Base-by-base conservation (phyloP, 495 filamentous ascomycete genomes). In the Trichoderma parareesei region DNA sequence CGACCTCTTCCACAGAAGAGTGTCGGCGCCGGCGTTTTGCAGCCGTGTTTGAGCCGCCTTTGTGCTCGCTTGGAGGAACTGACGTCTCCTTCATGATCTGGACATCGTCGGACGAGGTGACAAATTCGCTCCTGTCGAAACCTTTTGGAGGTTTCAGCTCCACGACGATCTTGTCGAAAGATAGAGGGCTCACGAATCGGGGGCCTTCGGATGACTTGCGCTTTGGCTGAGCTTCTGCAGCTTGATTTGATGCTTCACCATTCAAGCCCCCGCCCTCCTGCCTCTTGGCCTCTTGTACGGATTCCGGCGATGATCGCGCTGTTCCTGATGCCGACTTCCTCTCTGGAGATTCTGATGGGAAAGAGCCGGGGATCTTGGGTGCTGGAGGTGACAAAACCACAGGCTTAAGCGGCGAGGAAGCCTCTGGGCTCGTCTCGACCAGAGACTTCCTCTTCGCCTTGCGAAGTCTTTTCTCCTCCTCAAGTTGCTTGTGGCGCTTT, bases 391-490 rank as follows among this genome's bases (percentile, higher is more conserved):
- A 35, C 4, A n/a, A 33, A 13, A 9, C 53, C 20, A 57, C 53
- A 11, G 27, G 53, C 11, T 37, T 37, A 16, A 35, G 20, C 8
- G 53, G 53, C 2, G 53, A 37, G 33, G 53, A 57, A 14, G 8
- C 11, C 10, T 27, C 38, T 27, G 7, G 18, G 37, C 16, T 62
- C 4, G 60, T 20, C 42, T 20, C 41, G 16, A 38, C 38, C 5
- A 41, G 41, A 7, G 63, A 59, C 11, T 33, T 63, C 20, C 18
- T 43, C 38, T 35, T 64, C 53, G 35, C 38, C 41, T 35, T 42
- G 35, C n/a, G 20, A 42, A 27, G 60, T 38, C 60, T 68, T 8
- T 49, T 68, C 57, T 72, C 74, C 62, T 66, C 66, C 64, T 68
- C 65, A 48, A 61, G 70, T 2, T 64, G 64, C 5, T 33, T 60